These are phyloP conservation scores for Fusarium stilboides DNA, from an alignment of 2,329 filamentous ascomycete species.

Conservation along the genomic window DNA sequence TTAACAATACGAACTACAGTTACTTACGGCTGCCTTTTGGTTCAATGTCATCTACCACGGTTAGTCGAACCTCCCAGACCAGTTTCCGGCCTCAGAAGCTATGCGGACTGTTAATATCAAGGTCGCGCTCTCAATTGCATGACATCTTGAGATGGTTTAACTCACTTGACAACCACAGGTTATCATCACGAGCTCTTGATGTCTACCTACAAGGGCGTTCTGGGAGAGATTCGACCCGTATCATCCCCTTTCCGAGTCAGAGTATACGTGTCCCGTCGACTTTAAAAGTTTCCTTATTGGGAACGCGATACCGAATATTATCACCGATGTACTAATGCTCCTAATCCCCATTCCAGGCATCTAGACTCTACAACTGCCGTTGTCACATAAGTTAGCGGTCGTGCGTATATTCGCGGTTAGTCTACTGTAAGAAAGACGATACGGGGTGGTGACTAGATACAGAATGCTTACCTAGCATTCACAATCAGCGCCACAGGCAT, in stretches of 20 bases:
- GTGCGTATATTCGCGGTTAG: background rate
- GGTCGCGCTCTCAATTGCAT: too few species aligned
- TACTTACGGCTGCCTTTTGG: background rate
- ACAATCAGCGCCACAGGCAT: background rate
- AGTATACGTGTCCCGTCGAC: background rate
- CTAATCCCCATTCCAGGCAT: background rate
- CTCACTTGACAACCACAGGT: background rate
- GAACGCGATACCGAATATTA: background rate
- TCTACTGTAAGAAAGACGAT: background rate
- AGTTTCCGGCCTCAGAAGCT: too few species aligned
- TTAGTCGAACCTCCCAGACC: background rate
- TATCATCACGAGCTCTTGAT: background rate
- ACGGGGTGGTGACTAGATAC: too few species aligned
- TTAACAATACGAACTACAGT: background rate
- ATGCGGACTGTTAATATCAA: too few species aligned
- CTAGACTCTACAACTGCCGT: background rate
- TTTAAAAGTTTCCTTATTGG: background rate
- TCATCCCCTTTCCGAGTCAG: background rate
- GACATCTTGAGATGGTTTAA: background rate
- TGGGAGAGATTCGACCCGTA: background rate
- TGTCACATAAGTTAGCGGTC: background rate
- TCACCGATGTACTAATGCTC: background rate
- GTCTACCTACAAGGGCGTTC: background rate
- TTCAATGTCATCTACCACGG: background rate
- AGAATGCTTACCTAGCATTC: background rate